A percentile compares a stretch with the other conserved stretches of the same genome.
Evolutionary conservation across 2,329 filamentous ascomycete species (phyloP).

Genomic region (Thielaviopsis punctulata): DNA sequence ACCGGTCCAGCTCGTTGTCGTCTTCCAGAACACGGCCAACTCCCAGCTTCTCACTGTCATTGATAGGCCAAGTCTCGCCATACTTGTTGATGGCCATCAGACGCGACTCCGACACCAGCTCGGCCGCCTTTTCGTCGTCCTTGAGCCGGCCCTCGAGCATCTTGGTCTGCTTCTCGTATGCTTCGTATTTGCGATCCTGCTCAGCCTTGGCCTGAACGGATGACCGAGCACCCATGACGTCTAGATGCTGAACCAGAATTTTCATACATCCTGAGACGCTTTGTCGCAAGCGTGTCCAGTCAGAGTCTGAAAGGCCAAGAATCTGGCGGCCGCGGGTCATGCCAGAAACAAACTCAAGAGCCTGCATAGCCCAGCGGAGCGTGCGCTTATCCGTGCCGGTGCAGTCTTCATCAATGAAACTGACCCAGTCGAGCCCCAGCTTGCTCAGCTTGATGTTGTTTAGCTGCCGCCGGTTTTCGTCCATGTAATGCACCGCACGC

Average conservation of each 20-base stretch:
- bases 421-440: slow-evolving; percentile 88
- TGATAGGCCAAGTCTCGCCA: slow-evolving; percentile 61
- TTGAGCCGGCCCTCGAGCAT: slow-evolving; percentile 54
- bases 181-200: slow-evolving; percentile 63
- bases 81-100: slow-evolving; percentile 55
- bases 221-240: slow-evolving; percentile 94
- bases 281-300: slow-evolving; percentile 64
- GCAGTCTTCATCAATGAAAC: slow-evolving; percentile 95
- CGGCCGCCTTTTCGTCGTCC: slow-evolving; percentile 73
- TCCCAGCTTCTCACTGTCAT: slow-evolving; percentile 70
- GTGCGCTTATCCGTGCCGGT: slow-evolving; percentile 86
- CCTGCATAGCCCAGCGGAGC: slow-evolving; percentile 91
- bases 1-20: slow-evolving; percentile 88
- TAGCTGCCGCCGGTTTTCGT: slow-evolving; percentile 87
- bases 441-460: slow-evolving; percentile 93
- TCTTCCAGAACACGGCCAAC: slow-evolving; percentile 84
- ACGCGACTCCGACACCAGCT: slow-evolving; percentile 58
- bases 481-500: slow-evolving; percentile 85
- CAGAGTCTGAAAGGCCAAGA: slow-evolving; percentile 70
- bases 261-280: slow-evolving; percentile 98
- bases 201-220: slow-evolving; percentile 88
- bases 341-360: slow-evolving; percentile 89
- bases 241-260: slow-evolving; percentile 90
- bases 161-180: slow-evolving; percentile 53
- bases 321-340: slow-evolving; percentile 93